A percentile compares a stretch with the other conserved stretches of the same genome.
Evolutionary conservation across 805 yeast species (phyloP).

Genomic region (Barnettozyma botsteinii): DNA sequence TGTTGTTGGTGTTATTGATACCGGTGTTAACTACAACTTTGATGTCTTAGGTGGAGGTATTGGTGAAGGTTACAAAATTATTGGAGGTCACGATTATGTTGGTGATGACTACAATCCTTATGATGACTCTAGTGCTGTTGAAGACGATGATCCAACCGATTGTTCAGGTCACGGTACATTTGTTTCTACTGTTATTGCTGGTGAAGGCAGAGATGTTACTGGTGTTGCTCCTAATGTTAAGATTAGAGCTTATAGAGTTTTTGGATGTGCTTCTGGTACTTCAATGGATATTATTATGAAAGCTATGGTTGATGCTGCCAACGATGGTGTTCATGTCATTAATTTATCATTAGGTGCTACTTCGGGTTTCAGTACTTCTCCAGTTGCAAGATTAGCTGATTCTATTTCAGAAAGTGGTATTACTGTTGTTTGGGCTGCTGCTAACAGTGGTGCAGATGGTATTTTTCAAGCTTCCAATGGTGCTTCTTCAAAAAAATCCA

Average conservation of each 20-base stretch:
- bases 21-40: too few relatives aligned
- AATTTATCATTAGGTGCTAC: slow-evolving; percentile 12
- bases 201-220: slow-evolving; percentile 1
- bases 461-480: slow-evolving; percentile 11
- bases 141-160: too few relatives aligned
- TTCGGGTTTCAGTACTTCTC: slow-evolving; percentile 10
- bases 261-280: slow-evolving; percentile 4
- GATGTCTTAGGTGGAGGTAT: too few relatives aligned
- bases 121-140: too few relatives aligned
- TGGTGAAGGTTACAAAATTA: too few relatives aligned
- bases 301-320: slow-evolving; percentile 11
- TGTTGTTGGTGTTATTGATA: background rate
- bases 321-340: slow-evolving; percentile 11
- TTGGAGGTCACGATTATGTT: too few relatives aligned
- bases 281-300: slow-evolving; percentile 6
- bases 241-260: slow-evolving; percentile 11
- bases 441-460: slow-evolving; percentile 12
- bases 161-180: too few relatives aligned
- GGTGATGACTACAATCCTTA: too few relatives aligned
- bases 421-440: slow-evolving; percentile 13
- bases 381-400: slow-evolving; percentile 2
- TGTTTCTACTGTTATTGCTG: slow-evolving; percentile 1
- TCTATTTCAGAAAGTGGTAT: slow-evolving; percentile 1
- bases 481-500: slow-evolving; percentile 9
- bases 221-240: slow-evolving; percentile 16